phyloP scores from a whole-genome alignment of 345 rosid genomes.

The Reutealis trisperma region DNA sequence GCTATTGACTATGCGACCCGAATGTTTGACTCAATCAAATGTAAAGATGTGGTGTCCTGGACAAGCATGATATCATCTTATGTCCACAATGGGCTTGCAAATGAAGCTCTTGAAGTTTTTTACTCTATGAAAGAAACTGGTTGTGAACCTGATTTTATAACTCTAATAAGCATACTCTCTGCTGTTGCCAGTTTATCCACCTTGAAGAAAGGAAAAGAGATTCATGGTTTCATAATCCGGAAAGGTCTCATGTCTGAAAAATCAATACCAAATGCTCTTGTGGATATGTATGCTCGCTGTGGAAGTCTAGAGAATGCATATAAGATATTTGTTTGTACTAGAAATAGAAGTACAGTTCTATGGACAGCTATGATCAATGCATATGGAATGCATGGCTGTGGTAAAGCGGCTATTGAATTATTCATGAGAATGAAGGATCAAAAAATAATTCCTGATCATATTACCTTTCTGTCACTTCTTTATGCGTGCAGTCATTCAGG shows the following conservation, averaged over 20 bases:
- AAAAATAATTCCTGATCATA: conserved; percentile 60
- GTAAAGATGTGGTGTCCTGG: conserved; percentile 84
- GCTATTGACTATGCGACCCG: conserved; percentile 56
- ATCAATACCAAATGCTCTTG: conserved; percentile 55
- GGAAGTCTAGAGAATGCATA: conserved; percentile 60
- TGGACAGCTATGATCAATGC: conserved; percentile 88
- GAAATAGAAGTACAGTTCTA: conserved; percentile 46
- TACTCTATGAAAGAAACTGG: conserved; percentile 50
- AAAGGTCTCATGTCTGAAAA: conserved; percentile 59
- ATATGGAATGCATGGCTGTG: conserved; percentile 81
- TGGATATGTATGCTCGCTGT: conserved; percentile 85
- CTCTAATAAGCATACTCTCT: conserved; percentile 60
- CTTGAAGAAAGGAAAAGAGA: conserved; percentile 73
- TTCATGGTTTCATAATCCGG: conserved; percentile 62
- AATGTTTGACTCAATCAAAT: conserved; percentile 49
- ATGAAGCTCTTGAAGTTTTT: conserved; percentile 60
- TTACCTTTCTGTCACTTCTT: conserved; percentile 72
- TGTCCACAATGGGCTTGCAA: conserved; percentile 55
- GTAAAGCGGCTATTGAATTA: conserved; percentile 58
- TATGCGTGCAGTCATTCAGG: conserved; percentile 89
- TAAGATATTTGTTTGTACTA: conserved; percentile 46
- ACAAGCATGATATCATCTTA: conserved; percentile 84
- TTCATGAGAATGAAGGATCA: conserved; percentile 53
- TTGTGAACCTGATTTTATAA: conserved; percentile 58
- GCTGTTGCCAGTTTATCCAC: conserved; percentile 65